Conservation (phyloP, 805 yeast species). For the Trichomonascus vanleenenianus region DNA sequence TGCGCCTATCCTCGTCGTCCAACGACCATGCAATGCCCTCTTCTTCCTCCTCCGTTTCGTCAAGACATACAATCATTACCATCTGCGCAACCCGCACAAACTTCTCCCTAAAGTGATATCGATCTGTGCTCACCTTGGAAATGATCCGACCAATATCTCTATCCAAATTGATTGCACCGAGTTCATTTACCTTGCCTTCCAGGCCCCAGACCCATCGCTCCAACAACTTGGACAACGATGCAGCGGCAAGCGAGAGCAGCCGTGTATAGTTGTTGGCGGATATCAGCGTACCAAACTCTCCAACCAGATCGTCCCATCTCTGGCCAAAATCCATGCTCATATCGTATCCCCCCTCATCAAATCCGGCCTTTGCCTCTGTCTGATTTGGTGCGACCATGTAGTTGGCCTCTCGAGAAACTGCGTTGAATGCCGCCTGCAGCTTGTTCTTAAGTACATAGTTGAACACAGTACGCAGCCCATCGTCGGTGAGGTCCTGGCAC, state of each 20-base stretch:
- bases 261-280: conserved; percentile 44
- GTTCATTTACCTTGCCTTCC: conserved; percentile 62
- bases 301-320: conserved; percentile 57
- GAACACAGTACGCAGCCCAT: conserved; percentile 37
- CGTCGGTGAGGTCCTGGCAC: conserved; percentile 35
- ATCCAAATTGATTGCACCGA: conserved; percentile 79
- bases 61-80: conserved; percentile 73
- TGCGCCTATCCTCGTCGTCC: conserved; percentile 59
- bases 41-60: conserved; percentile 53
- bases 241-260: conserved; percentile 44
- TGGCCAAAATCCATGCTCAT: conserved; percentile 39
- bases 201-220: conserved; percentile 64
- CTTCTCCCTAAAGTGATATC: conserved; percentile 66
- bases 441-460: conserved; percentile 32
- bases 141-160: conserved; percentile 71
- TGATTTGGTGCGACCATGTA: conserved; percentile 28
- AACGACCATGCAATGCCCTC: conserved; percentile 60
- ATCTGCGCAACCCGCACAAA: conserved; percentile 80
- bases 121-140: conserved; percentile 54
- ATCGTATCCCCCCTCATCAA: conserved; percentile 6
- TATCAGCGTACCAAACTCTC: conserved; percentile 57
- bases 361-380: conserved; percentile 20
- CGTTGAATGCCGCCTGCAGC: conserved; percentile 30
- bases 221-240: conserved; percentile 45
- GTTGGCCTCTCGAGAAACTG: conserved; percentile 34